Conservation (phyloP, 1,284 basidiomycete species). For the Apiotrichum veenhuisii region DNA sequence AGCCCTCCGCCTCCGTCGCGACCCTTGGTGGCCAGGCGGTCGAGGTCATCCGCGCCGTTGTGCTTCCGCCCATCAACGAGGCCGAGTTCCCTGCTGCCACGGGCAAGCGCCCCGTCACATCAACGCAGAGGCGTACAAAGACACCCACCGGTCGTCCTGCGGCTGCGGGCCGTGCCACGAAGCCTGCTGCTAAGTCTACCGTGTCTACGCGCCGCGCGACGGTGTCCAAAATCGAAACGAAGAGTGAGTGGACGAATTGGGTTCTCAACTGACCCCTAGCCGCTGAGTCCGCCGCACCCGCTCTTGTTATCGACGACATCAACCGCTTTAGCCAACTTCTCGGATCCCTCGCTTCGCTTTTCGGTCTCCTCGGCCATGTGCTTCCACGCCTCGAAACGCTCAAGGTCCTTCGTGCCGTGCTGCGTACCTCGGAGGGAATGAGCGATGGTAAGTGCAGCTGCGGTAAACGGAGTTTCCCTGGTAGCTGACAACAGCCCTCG, state of each 20-base stretch:
- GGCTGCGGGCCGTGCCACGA: neutral
- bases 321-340: constrained; percentile 53
- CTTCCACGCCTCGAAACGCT: constrained; percentile 53
- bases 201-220: neutral
- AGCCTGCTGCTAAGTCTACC: neutral
- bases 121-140: neutral
- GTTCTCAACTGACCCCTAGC: neutral
- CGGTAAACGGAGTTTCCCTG: too few species aligned
- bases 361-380: constrained; percentile 60
- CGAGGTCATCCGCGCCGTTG: constrained; percentile 21
- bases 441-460: constrained; percentile 23
- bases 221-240: neutral
- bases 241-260: neutral
- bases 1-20: constrained; percentile 19
- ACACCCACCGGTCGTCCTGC: neutral
- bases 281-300: neutral
- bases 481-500: constrained; percentile 55
- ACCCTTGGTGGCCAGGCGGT: constrained; percentile 22
- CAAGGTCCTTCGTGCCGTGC: constrained; percentile 56
- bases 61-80: constrained; percentile 21
- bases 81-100: neutral
- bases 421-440: constrained; percentile 55
- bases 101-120: neutral
- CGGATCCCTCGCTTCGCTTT: constrained; percentile 55
- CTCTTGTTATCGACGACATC: constrained; percentile 53